Evolutionary conservation across 2,329 filamentous ascomycete genomes (phyloP).

Genomic region (Colletotrichum sp.): DNA sequence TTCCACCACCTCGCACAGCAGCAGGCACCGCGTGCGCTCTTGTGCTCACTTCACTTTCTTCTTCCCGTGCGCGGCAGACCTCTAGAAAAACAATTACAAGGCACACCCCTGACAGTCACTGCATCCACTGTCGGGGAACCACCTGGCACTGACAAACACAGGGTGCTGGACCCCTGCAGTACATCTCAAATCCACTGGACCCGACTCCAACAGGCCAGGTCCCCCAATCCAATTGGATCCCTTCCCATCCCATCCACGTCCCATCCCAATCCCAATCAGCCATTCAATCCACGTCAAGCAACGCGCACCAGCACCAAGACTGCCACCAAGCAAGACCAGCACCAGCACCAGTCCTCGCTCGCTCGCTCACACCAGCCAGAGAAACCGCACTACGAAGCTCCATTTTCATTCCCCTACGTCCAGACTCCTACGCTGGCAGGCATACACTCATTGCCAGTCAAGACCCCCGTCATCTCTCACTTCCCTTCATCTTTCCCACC

Average conservation of each 20-base stretch:
- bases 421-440: background rate
- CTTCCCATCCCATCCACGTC: background rate
- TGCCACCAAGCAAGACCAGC: background rate
- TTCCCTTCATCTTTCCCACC: constrained; percentile 6
- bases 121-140: constrained; percentile 4
- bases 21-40: background rate
- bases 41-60: background rate
- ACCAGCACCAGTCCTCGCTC: background rate
- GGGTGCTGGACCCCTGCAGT: constrained; percentile 12
- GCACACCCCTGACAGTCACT: background rate
- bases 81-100: background rate
- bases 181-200: background rate
- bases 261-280: background rate
- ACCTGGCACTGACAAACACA: constrained; percentile 9
- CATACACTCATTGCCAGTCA: background rate
- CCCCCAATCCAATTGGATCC: background rate
- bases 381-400: background rate
- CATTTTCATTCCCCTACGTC: background rate
- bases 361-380: background rate
- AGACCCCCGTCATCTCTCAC: background rate
- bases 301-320: background rate
- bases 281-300: background rate
- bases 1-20: background rate
- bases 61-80: background rate
- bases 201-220: background rate